Evolutionary conservation across 306 rosid genomes (phyloP), one percentile per base, ranked within the genome.

Genomic region (Lagenaria siceraria): DNA sequence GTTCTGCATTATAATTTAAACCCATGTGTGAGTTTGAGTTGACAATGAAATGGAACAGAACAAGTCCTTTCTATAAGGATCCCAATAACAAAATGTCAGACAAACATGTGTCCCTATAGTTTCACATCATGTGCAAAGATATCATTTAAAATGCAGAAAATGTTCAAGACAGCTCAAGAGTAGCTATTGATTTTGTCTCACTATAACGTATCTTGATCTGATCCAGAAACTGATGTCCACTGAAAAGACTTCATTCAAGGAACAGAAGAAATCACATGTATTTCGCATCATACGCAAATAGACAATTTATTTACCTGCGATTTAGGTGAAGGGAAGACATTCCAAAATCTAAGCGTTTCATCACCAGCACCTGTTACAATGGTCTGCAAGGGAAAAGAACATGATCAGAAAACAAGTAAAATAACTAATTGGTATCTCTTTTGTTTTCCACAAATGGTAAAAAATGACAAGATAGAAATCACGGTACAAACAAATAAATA

Each of bases 301-400:
- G 54, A 78, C 1, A 9, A 35, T 64, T 64, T 61, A 60, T 71
- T 89, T 92, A 92, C 99, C 96, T 96, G 96, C 55, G 99, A 96
- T 84, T 96, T 96, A 42, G 97, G 98, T 76, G 97, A 92, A 71
- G 98, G 99, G 73, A 96, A 96, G 49, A 96, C 97, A 51, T 92
- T 92, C 99, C 99, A 96, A 82, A 92, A 96, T 85, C 98, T 88
- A 22, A 92, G 98, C 17, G 99, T 96, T 84, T 96, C 99, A 78
- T 96, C 99, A 77, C 99, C 99, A n/a, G 98, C 99, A 79, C 99
- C 99, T 2, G 99, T 96, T 77, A 96, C 99, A 81, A 96, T 90
- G 54, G 97, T 96, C 99, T 96, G 91, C 83, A 86, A 83, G 64
- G 82, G 79, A 25, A 46, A 62, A 15, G 18, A 14, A 84, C 77